Evolutionary conservation across 192 early-diverging fungal genomes (phyloP).

Genomic region (Podila horticola): DNA sequence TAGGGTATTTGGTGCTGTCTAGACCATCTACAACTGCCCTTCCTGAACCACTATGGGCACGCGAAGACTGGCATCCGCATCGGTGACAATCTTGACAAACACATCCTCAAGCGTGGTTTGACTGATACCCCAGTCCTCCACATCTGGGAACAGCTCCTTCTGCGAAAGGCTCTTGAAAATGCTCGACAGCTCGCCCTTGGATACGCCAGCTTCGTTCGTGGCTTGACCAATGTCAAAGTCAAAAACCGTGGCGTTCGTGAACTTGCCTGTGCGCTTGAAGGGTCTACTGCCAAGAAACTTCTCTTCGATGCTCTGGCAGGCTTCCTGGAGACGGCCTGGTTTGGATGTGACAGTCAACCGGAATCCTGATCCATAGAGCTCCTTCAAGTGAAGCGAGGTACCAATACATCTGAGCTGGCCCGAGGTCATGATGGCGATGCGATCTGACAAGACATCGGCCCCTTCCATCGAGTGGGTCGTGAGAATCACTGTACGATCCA

Average conservation of each 20-base stretch:
- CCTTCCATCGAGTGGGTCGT: conserved; percentile 77
- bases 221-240: conserved; percentile 53
- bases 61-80: conserved; percentile 28
- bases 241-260: conserved; percentile 39
- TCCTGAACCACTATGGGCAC: conserved; percentile 18
- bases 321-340: conserved; percentile 18
- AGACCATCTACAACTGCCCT: too few species aligned
- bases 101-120: conserved; percentile 77
- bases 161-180: conserved; percentile 65
- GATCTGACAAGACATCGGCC: conserved; percentile 64
- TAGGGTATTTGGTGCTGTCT: too few species aligned
- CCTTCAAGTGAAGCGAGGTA: conserved; percentile 64
- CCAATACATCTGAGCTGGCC: conserved; percentile 63
- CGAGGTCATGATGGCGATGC: conserved; percentile 60
- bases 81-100: conserved; percentile 62
- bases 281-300: not conserved
- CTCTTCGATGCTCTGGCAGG: conserved; percentile 18
- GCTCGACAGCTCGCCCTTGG: conserved; percentile 42
- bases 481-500: conserved; percentile 59
- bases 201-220: too few species aligned
- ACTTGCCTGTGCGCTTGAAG: conserved; percentile 41
- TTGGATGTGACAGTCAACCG: conserved; percentile 43
- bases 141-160: conserved; percentile 52
- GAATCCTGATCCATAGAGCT: conserved; percentile 67
- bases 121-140: conserved; percentile 74